phyloP scores from a whole-genome alignment of 2,329 filamentous ascomycete species.

The Thielaviopsis ethacetica region DNA sequence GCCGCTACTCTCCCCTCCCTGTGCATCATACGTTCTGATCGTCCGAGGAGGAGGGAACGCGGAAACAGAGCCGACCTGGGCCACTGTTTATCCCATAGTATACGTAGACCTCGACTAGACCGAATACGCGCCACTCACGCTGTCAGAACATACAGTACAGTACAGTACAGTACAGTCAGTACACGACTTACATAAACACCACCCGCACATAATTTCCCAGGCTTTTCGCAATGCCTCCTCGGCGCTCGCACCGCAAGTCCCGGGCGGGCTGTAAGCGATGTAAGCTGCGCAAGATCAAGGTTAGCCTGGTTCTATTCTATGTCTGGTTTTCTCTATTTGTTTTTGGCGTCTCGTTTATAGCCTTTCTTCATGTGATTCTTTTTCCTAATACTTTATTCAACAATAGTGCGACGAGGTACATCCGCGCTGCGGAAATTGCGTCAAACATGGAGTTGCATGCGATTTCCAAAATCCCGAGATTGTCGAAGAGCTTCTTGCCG shows the following conservation, averaged over 20 bases:
- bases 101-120: not conserved
- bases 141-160: not conserved
- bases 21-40: not conserved
- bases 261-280: slow-evolving; percentile 49
- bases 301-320: slow-evolving; percentile 17
- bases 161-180: no score
- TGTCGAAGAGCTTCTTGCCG: slow-evolving; percentile 26
- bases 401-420: slow-evolving; percentile 48
- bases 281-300: slow-evolving; percentile 56
- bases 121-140: not conserved
- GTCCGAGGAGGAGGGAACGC: not conserved
- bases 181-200: not conserved
- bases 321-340: not conserved
- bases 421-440: slow-evolving; percentile 48
- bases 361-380: not conserved
- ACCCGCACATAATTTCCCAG: not conserved
- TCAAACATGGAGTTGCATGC: slow-evolving; percentile 49
- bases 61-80: not conserved
- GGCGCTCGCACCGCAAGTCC: slow-evolving; percentile 54
- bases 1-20: not conserved
- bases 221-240: slow-evolving; percentile 36
- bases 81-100: not conserved
- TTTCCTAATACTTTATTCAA: not conserved
- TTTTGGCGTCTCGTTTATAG: not conserved
- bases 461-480: slow-evolving; percentile 42